Percentiles rank a stretch among this genome's conserved stretches.
Conservation (phyloP, 768 basidiomycete genomes). For the Collybia sp. region DNA sequence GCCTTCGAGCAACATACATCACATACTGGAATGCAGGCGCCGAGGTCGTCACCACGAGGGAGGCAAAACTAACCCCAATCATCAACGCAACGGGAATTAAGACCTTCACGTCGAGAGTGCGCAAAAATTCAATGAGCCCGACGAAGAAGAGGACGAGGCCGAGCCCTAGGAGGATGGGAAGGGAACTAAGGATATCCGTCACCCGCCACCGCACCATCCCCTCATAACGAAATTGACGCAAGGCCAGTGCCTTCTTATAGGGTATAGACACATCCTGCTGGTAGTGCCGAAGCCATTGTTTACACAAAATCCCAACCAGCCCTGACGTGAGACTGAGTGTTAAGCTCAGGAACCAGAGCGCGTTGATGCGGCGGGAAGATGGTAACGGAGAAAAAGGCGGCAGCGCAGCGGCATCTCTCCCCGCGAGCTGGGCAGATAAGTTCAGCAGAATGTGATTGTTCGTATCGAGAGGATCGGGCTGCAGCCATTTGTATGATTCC, state of each 20-base stretch:
- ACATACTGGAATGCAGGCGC: too few relatives aligned
- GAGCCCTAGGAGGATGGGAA: constrained; percentile 1
- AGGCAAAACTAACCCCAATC: too few relatives aligned
- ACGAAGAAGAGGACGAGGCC: constrained; percentile 3
- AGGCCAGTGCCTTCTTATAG: background rate
- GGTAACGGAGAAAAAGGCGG: background rate
- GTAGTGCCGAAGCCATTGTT: background rate
- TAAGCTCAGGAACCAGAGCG: background rate
- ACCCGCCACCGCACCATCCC: background rate
- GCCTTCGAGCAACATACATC: too few relatives aligned
- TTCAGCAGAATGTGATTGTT: constrained; percentile 2
- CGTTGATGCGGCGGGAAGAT: background rate
- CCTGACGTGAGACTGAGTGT: background rate
- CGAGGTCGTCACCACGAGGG: too few relatives aligned
- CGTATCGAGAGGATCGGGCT: constrained; percentile 18
- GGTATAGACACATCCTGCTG: background rate
- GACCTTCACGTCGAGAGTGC: too few relatives aligned
- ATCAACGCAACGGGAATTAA: too few relatives aligned
- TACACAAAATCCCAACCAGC: background rate
- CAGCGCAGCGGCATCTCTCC: background rate
- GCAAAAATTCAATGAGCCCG: background rate
- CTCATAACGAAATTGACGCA: background rate
- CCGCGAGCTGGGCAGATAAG: background rate
- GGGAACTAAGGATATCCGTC: background rate
- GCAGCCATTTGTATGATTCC: constrained; percentile 29